A percentile compares a stretch with the other conserved stretches of the same genome.
These are phyloP conservation scores for Sicyos baderoa DNA, from an alignment of 306 rosid genomes.

Conservation along the genomic window DNA sequence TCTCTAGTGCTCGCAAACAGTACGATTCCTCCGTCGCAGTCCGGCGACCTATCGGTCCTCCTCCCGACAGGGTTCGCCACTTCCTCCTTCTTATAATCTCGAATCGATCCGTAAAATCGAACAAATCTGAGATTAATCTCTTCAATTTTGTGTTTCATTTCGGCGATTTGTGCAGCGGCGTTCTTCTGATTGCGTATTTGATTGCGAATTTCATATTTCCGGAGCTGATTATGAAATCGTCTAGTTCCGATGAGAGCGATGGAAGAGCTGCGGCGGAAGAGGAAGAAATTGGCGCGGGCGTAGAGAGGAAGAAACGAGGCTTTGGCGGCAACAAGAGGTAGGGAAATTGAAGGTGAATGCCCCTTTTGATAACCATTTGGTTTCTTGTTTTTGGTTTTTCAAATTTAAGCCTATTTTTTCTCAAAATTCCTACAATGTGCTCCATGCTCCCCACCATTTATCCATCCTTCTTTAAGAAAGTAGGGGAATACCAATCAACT, in stretches of 20 bases:
- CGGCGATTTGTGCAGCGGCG: constrained; percentile 1
- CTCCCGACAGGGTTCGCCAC: background rate
- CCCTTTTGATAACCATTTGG: constrained; percentile 6
- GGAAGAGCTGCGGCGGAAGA: background rate
- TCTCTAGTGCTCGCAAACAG: constrained; percentile 7
- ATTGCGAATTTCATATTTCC: constrained; percentile 8
- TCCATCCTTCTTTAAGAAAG: too few relatives aligned
- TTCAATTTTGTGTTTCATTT: background rate
- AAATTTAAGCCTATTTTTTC: too few relatives aligned
- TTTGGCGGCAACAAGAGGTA: background rate
- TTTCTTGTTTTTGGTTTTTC: too few relatives aligned
- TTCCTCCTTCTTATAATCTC: background rate
- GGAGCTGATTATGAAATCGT: constrained; percentile 6
- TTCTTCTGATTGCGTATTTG: constrained; percentile 8
- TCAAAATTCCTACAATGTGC: too few relatives aligned
- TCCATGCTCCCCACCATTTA: too few relatives aligned
- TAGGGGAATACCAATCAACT: too few relatives aligned
- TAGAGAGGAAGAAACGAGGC: background rate
- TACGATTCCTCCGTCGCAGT: background rate
- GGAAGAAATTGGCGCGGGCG: background rate
- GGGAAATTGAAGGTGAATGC: background rate
- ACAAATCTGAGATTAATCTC: background rate
- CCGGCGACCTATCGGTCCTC: constrained; percentile 11
- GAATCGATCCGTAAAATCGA: background rate
- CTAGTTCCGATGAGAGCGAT: background rate